Evolutionary conservation across 1,284 basidiomycete genomes (phyloP), one percentile per base, ranked within the genome.

Genomic region (Pseudozyma sp.): DNA sequence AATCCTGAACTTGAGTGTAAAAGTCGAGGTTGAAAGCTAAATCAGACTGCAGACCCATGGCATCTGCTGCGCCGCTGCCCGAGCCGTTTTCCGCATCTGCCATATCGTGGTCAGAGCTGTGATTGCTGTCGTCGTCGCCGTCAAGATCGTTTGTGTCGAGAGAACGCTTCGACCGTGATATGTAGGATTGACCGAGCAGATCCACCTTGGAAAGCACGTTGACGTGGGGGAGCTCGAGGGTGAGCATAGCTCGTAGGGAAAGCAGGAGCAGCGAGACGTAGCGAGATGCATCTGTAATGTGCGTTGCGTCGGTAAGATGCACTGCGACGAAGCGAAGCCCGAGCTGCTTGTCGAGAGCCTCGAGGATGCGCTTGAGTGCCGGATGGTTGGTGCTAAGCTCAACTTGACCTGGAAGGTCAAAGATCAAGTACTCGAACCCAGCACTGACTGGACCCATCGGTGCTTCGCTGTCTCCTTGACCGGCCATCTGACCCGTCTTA

Each of bases 171-270:
- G 60, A 58, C 10, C 56, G 53, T 4, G 69, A 59, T 40, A 61
- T 65, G 39, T 59, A 68, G 9, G 58, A 46, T 56, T 70, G 66
- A 30, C 68, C 64, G 17, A 99, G 87, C 24, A 98, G 86, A 85
- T 99, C 97, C 56, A 99, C 89, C 86, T 99, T 99, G 35, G 93
- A 94, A 14, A 99, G 88, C 1, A 99, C 96, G 81, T 99, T 99
- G 86, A 99, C 88, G 84, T 98, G 97, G 0, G 97, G 97, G 30
- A 99, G 88, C 83, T 97, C 97, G 58, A 99, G 89, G 82, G 97
- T 94, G n/a, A 99, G 88, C 97, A 99, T 99, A 17, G 95, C 93
- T 49, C 96, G 89, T 24, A 99, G 87, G 7, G 94, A 93, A 5
- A 99, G 89, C 39, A 99, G 88, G 44, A 98, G 88, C 11, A 98